Base-by-base conservation (phyloP, 2,329 filamentous ascomycete species). In the Colletotrichum sp. region DNA sequence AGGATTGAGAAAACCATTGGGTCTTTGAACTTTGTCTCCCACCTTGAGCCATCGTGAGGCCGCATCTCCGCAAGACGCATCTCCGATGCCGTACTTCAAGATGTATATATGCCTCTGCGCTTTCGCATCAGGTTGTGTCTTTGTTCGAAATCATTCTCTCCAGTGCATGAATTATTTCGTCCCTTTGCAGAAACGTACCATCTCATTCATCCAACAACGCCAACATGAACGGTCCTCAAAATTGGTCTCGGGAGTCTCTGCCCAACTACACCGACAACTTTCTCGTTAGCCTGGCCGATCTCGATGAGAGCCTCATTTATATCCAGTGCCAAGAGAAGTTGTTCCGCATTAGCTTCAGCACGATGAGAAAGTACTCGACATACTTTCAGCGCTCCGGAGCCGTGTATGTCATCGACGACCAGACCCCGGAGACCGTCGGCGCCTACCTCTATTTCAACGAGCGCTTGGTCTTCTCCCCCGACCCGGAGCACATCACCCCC, bases 251-350 rank as follows among this genome's bases (percentile, higher is more conserved):
- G 44, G 44, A 24, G 6, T 52, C 44, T 2, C 0, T 52, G 44
- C n/a, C n/a, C 12, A 52, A 52, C n/a, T 24, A 52, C 44, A 24
- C 44, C n/a, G 44, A 24, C 44, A 52, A 52, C 44, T 52, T 8
- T 49, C 44, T 49, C 18, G 4, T 49, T 13, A 52, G n/a, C 10
- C 44, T 4, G n/a, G 44, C 6, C 1, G n/a, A 52, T 0, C n/a
- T 1, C 44, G 0, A 13, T 13, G 12, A 4, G n/a, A 21, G 16
- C 10, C 10, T 52, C 6, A 1, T 52, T 8, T 13, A 21, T 21
- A 21, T 52, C 44, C n/a, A 21, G 10, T 52, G 44, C n/a, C 10
- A 13, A 24, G 44, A 52, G n/a, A 52, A 52, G 12, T 13, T 0
- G 2, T 52, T 52, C n/a, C 2, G n/a, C 44, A 52, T 7, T 21